Evolutionary conservation across 2,329 filamentous ascomycete genomes (phyloP), one percentile per base, ranked within the genome.

Genomic region (Penicillium sp.): DNA sequence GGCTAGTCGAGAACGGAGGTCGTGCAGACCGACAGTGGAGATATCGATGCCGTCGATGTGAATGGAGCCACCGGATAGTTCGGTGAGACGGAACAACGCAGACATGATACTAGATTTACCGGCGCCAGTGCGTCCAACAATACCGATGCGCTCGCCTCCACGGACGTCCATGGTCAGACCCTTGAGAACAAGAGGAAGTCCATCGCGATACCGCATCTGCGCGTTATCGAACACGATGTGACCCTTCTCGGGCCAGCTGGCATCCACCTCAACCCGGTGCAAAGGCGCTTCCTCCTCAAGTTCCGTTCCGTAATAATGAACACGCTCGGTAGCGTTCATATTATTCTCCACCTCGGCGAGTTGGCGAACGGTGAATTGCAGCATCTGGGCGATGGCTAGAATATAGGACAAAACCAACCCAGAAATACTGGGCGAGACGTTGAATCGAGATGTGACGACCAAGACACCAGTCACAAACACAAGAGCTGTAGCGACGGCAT

Each of bases 261-360:
- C 80, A 19, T 87, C 85, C 3, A 97, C 86, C 5, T 93, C 86
- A 46, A 76, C 78, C 37, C 91, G 89, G 70, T 93, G 90, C 1
- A 93, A 82, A 0, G 93, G 92, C 0, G 94, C 92, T 76, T 98
- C 95, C 73, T 97, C 90, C 65, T 96, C 93, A 4, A 99, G 85
- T 68, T 91, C 79, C 0, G 87, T 92, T 57, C 92, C 93, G 74
- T 98, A 98, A 80, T 96, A 92, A 74, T 93, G 88, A 37, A 98
- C 83, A 53, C 95, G 89, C 78, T 98, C 94, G 0, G 96, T 95
- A 0, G 93, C 89, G 75, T 97, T 98, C 94, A 98, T 98, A 73
- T 93, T 92, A 78, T 97, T 98, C 77, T 98, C 94, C 8, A 98
- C 92, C 76, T 98, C 94, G 28, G 94, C 94, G 7, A 97, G 83